These are phyloP conservation scores for Dryas octopetala DNA, from an alignment of 306 rosid species.

Conservation along the genomic window DNA sequence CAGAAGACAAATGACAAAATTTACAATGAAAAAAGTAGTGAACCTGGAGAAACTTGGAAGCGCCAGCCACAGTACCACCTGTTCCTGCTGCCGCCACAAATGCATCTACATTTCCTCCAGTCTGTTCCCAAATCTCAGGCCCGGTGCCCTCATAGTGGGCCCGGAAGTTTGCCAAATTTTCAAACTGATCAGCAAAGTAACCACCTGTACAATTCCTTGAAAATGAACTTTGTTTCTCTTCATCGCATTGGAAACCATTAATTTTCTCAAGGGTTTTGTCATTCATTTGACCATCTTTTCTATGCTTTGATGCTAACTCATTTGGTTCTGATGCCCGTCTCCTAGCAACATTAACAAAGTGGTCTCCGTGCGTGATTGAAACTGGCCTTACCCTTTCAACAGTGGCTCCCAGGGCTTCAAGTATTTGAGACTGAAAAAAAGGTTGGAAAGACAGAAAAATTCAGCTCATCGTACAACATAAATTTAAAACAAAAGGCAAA, in stretches of 20 bases:
- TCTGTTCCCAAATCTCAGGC: constrained; percentile 94
- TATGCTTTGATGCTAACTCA: constrained; percentile 46
- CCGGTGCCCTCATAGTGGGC: constrained; percentile 90
- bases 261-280: constrained; percentile 29
- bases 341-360: constrained; percentile 86
- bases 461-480: neutral
- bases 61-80: constrained; percentile 93
- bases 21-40: neutral
- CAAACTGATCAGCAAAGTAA: constrained; percentile 92
- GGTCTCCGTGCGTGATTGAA: constrained; percentile 84
- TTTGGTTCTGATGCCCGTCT: constrained; percentile 75
- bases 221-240: constrained; percentile 26
- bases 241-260: constrained; percentile 42
- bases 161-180: constrained; percentile 80
- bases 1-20: constrained; percentile 13
- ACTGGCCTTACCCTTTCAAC: constrained; percentile 95
- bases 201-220: constrained; percentile 64
- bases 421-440: constrained; percentile 64
- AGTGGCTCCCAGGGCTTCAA: constrained; percentile 83
- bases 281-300: constrained; percentile 30
- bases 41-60: constrained; percentile 64
- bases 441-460: constrained; percentile 3
- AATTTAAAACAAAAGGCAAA: neutral
- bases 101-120: constrained; percentile 64
- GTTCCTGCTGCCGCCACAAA: constrained; percentile 93